Evolutionary conservation across 768 basidiomycete species (phyloP), one percentile per base, ranked within the genome.

Genomic region (Russula emetica): DNA sequence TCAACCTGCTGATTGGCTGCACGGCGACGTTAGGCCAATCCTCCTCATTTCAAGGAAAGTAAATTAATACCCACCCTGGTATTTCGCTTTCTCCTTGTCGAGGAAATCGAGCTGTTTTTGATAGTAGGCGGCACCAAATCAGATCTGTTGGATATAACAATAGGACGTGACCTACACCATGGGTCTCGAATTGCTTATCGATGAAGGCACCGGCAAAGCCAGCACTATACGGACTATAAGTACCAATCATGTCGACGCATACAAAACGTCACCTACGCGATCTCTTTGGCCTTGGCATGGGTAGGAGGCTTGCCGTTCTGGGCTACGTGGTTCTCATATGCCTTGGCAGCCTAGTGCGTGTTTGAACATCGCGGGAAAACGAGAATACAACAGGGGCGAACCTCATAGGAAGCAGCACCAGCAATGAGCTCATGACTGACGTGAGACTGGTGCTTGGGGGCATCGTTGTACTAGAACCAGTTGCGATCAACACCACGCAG

Each of bases 401-500:
- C 86, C 85, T 84, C 85, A 73, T 79, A 89, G 32, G 84, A 73
- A 7, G 86, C 87, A 51, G 88, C 88, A 47, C 75, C 86, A 53
- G 85, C 84, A 66, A 90, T 79, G 49, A 88, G 71, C 74, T 90
- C 83, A 72, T 90, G 87, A 10, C 84, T 82, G 58, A 87, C 73
- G 61, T 74, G 7, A 45, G 56, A 82, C 75, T 85, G 74, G 77
- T 87, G 86, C 63, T 55, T 34, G 1, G 16, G 62, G 13, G 9
- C 5, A 5, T 0, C 5, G 14, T 57, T 8, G 20, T 42, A 42
- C 63, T 60, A 44, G 10, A 47, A 18, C 1, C 24, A 22, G 38
- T 50, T 26, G 42, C 4, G 28, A 40, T 36, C 18, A 36, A 22
- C 2, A 42, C 28, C 14, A 20, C 45, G 30, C 22, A 55, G 30